Evolutionary conservation across 345 rosid species (phyloP), one percentile per base, ranked within the genome.

Genomic region (Aegle marmelos): DNA sequence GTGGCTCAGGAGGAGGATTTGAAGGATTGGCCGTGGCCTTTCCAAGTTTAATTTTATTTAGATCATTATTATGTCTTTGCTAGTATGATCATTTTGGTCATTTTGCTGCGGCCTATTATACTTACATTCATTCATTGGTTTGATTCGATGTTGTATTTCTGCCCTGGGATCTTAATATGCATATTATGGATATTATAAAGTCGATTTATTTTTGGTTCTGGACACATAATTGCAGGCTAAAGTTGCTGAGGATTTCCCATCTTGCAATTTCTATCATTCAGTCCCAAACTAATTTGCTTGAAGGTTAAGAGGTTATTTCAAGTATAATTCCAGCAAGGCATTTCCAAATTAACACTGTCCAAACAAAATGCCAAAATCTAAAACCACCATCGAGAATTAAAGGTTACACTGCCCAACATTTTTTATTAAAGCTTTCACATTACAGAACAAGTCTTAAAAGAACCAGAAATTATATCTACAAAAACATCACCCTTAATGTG

Each of bases 21-120:
- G 89, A 90, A 89, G 81, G 88, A 91, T 75, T 94, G 97, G 90
- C 97, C 98, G 63, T 93, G 91, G 93, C 88, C 93, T 25, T 86
- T 91, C 79, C 97, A 92, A 85, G 94, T 93, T 58, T 93, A 78
- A 88, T 22, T 34, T 78, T 7, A 37, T 34, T 78, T 7, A 37
- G 2, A 60, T 76, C 36, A 11, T 36, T 2, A 13, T 45, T 11
- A 45, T 13, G 56, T 2, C 1, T 54, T 9, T 31, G 16, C 28
- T 0, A 0, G 13, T 39, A 14, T 57, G 4, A 60, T 76, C 36
- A 19, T 36, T 2, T 53, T 73, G 37, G 54, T 9, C 66, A 4
- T 25, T 67, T 78, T 21, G 62, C 78, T 17, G 50, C 60, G 74
- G 63, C 36, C 69, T 63, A 27, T 74, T 39, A 41, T 60, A 27